Percentiles rank a stretch among this genome's conserved stretches.
These are phyloP conservation scores for Ogataea kodamae DNA, from an alignment of 805 yeast genomes.

Conservation along the genomic window DNA sequence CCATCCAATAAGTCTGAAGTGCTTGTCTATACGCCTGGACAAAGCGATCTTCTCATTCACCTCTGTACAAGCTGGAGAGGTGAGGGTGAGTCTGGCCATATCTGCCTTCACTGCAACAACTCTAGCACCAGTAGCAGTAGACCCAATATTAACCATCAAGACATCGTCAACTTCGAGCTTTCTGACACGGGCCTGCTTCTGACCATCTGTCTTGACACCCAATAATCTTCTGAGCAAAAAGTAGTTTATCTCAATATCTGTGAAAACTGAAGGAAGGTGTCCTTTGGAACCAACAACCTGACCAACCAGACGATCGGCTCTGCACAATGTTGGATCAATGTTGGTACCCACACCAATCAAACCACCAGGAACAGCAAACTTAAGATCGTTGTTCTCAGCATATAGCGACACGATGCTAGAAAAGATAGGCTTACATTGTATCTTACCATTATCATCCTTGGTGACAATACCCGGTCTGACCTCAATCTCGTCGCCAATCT, in stretches of 20 bases:
- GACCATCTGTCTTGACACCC: conserved; percentile 98
- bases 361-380: conserved; percentile 99
- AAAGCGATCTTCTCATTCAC: conserved; percentile 96
- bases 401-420: conserved; percentile 90
- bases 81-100: conserved; percentile 96
- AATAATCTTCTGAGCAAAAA: conserved; percentile 92
- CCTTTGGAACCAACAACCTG: conserved; percentile 99
- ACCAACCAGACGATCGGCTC: conserved; percentile 99
- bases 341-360: conserved; percentile 99
- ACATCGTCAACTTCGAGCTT: conserved; percentile 93
- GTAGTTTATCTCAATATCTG: conserved; percentile 96
- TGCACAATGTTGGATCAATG: conserved; percentile 97
- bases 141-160: conserved; percentile 98
- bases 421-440: conserved; percentile 93
- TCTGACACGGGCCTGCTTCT: conserved; percentile 94
- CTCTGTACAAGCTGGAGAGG: conserved; percentile 99
- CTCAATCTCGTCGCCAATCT: conserved; percentile 96
- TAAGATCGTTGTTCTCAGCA: conserved; percentile 96
- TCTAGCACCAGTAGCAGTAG: conserved; percentile 99
- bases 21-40: conserved; percentile 98
- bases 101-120: conserved; percentile 97
- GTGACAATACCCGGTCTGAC: conserved; percentile 99
- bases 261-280: conserved; percentile 90
- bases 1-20: conserved; percentile 99
- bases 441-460: conserved; percentile 81